Evolutionary conservation across 257 asterid species (phyloP), one percentile per base, ranked within the genome.

Genomic region (Plantago major): DNA sequence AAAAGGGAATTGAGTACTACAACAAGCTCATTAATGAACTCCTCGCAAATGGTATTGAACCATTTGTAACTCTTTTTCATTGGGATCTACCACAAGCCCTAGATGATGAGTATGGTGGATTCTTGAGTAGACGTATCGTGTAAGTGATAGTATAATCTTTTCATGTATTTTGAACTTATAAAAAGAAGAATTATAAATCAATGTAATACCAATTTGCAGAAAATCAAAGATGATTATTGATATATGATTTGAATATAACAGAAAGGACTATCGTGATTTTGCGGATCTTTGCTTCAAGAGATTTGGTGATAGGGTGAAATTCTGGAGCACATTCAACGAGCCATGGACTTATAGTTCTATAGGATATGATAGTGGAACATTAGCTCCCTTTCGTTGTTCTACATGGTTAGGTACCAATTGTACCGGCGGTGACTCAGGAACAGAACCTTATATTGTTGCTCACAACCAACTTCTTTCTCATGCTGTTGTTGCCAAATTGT

Each of bases 11-110:
- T 11, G 43, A 61, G 33, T 68, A 68, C 46, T 68, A 68, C 17
- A 54, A 68, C 68, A 53, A 61, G 42, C 52, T 68, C 7, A 68
- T 68, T 2, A 55, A 68, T 19, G 47, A 53, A 9, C 63, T 68
- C 37, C 42, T 61, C 5, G 26, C 26, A 13, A 54, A 68, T 53
- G 73, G 40, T 15, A 40, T 73, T 12, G 54, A 58, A 18, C 74
- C 78, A 6, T 73, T 55, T 42, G 72, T 72, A 50, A 75, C 84
- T 3, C 67, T 79, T 8, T 79, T 61, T 38, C 84, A 79, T 28
- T 75, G 81, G 81, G 81, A 79, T 46, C 62, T 60, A 33, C 84
- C 84, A 9, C 81, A 75, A 59, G 67, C 58, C n/a, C 64, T 79
- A 5, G 74, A 79, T 46, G 66, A 66, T 2, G 67, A 69, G 17